Base-by-base conservation (phyloP, 768 basidiomycete genomes). In the Hypholoma fasciculare region DNA sequence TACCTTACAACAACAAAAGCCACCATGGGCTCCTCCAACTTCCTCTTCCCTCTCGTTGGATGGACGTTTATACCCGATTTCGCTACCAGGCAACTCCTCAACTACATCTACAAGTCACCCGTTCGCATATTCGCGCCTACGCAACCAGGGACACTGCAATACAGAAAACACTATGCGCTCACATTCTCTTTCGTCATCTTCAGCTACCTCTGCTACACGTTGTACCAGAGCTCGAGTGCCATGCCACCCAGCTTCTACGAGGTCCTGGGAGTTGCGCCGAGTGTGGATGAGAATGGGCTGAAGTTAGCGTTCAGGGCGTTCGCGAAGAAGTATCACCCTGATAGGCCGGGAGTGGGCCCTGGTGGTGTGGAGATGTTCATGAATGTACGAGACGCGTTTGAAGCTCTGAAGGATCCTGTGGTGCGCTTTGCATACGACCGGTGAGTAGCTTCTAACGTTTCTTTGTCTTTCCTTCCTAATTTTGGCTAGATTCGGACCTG, bases 401-500 rank as follows among this genome's bases (percentile, higher is more conserved):
- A 95, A 61, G 86, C 88, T 1, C 70, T 95, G 26, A 91, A 87
- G 68, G 80, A 92, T 62, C 92, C 93, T 3, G 77, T 82, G 8
- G 85, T 85, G 46, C 73, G 92, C 49, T 94, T 93, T 75, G 93
- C 92, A 0, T 95, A 95, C 69, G 93, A 95, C 66, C 80, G 92
- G 88, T 90, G 63, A 52, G 82, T 68, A n/a, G 26, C 46, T 59
- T 4, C 20, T 42, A 51, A 8, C 38, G 4, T 53, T 52, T n/a
- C 50, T 43, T 13, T 44, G n/a, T 52, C 37, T 46, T 17, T 37
- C 48, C 38, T 17, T 37, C 48, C 38, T 37, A 53, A 17, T 57
- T 38, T 42, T 43, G n/a, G 40, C 19, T 63, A 92, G 91, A 60
- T 95, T 94, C 65, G 93, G 93, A 0, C 86, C 90, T 11, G 84